Evolutionary conservation across 1,284 basidiomycete genomes (phyloP), one percentile per base, ranked within the genome.

Genomic region (Boletus semigastroideus): DNA sequence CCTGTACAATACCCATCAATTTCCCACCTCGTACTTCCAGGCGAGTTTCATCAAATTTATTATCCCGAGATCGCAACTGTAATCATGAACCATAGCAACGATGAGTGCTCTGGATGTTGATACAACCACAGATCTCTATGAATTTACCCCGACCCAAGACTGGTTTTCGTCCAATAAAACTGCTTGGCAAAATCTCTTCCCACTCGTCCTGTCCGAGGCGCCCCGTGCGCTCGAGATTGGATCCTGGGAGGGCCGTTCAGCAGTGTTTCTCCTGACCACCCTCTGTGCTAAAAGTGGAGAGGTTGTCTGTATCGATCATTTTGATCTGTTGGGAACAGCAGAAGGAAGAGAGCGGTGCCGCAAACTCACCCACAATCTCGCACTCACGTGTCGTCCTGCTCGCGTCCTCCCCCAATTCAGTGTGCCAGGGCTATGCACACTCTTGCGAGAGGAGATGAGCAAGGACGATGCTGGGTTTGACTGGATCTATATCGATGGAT

Each of bases 231-330:
- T 83, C 13, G 81, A 83, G 61, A 80, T 84, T n/a, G 80, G 82
- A 5, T 80, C 78, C 14, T 84, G 81, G 80, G 82, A 84, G 64
- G 82, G 81, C 19, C 76, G 82, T 43, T 83, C 81, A 0, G 80
- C 78, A 17, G 74, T 80, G 20, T 83, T 79, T 65, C 68, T 82
- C 34, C 68, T 79, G 38, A 70, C 63, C 9, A 72, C 76, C 36
- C 73, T 83, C 39, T 81, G 78, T 60, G 63, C 62, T n/a, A 55
- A 61, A 7, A 61, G 63, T 12, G 78, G 78, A 5, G 73, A 74
- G 42, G 61, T 83, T 16, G 71, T 79, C 41, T 82, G 78, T 56
- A 75, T 83, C 54, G 82, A 83, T 60, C 82, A 82, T 54, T 82
- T 82, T 59, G 82, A 83, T 56, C 71, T 82, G 45, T 68, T 79